Evolutionary conservation across 495 filamentous ascomycete genomes (phyloP).

Genomic region (Aspergillus haitiensis): DNA sequence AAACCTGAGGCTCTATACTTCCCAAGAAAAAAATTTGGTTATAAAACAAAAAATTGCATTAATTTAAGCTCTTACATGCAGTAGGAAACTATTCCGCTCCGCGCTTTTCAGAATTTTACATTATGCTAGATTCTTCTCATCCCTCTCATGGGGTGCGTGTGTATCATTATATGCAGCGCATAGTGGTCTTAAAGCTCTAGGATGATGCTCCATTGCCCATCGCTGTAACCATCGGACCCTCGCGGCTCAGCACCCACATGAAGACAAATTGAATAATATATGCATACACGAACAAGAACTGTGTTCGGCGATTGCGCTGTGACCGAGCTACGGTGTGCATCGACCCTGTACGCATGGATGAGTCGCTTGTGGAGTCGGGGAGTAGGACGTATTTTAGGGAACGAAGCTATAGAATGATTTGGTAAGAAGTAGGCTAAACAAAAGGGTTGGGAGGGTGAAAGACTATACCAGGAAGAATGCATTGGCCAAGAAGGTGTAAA

Average conservation of each 20-base stretch:
- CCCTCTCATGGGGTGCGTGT: conserved; percentile 28
- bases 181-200: conserved; percentile 18
- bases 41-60: conserved; percentile 11
- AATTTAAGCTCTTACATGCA: conserved; percentile 20
- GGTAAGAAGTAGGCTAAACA: conserved; percentile 25
- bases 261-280: conserved; percentile 92
- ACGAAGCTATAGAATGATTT: conserved; percentile 65
- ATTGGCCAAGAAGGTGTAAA: conserved; percentile 89
- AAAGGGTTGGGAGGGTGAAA: background rate
- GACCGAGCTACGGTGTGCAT: conserved; percentile 78
- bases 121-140: conserved; percentile 3
- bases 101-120: conserved; percentile 11
- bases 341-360: conserved; percentile 58
- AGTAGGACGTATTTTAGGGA: conserved; percentile 94
- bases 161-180: conserved; percentile 30
- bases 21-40: background rate
- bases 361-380: conserved; percentile 72
- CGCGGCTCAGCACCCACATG: conserved; percentile 84
- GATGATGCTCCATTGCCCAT: conserved; percentile 31
- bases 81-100: conserved; percentile 9
- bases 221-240: conserved; percentile 37
- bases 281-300: conserved; percentile 94
- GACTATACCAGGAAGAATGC: conserved; percentile 86
- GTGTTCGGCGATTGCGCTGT: conserved; percentile 84
- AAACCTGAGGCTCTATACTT: no score